Base-by-base conservation (phyloP, 768 basidiomycete genomes). In the Pulveroboletus sp. region DNA sequence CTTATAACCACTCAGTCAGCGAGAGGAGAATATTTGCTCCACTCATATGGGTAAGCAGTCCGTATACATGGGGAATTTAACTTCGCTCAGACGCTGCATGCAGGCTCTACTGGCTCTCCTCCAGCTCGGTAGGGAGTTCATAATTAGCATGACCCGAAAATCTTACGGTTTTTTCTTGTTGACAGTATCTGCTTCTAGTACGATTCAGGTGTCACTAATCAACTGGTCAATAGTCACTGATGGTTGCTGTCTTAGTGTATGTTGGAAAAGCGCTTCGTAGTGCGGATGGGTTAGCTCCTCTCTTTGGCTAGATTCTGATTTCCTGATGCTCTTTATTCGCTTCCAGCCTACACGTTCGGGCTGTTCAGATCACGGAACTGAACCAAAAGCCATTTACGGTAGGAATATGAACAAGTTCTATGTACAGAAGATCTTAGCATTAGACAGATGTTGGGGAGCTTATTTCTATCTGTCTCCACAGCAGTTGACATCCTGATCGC, bases 401-500 rank as follows among this genome's bases (percentile, higher is more conserved):
- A 24, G 2, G 29, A 2, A n/a, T 5, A 16, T 31, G 9, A 5
- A 32, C 7, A 33, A 7, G 4, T 6, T 23, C 12, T 5, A 20
- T 21, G 19, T 33, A 33, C 33, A 11, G 35, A 33, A 2, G 29
- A 4, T 4, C 19, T 32, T 14, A 25, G 1, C 17, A 37, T 32
- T 11, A 24, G 9, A 37, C 27, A 55, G 54, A 33, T 3, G 11
- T 0, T 50, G 4, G 20, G 3, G 13, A 27, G 25, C 2, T 4
- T 35, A 8, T 9, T 0, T n/a, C 35, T 55, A 25, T 8, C 31
- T 14, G 14, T 49, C n/a, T 16, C 34, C 6, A 35, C 45, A 1
- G 53, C 10, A 3, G 16, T 34, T 21, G 53, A 55, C 16, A 1
- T 55, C 13, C 5, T 55, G 17, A 55, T 56, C 5, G 42, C 53